Evolutionary conservation across 1,139 yeast species (phyloP).

Genomic region (Debaryomyces subglobosus): DNA sequence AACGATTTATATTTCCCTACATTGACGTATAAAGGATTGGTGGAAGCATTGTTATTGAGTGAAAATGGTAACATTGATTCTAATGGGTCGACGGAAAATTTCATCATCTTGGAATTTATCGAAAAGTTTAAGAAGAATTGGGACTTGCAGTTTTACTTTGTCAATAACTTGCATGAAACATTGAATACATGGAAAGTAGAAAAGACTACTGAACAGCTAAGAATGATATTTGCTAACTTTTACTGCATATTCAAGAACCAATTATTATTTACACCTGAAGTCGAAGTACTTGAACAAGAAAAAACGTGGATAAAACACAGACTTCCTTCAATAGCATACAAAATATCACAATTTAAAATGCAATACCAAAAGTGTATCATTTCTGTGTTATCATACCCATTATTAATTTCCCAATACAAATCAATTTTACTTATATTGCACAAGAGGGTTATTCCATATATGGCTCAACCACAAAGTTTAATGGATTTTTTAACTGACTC

Average conservation of each 20-base stretch:
- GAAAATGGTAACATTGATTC: slow-evolving; percentile 36
- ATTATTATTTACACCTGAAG: slow-evolving; percentile 25
- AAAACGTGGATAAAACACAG: slow-evolving; percentile 37
- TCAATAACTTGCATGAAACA: slow-evolving; percentile 31
- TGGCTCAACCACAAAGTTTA: slow-evolving; percentile 76
- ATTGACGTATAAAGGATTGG: slow-evolving; percentile 51
- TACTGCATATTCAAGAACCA: slow-evolving; percentile 40
- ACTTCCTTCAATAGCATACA: slow-evolving; percentile 59
- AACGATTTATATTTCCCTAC: slow-evolving; percentile 65
- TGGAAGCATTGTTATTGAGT: slow-evolving; percentile 48
- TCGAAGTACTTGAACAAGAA: slow-evolving; percentile 35
- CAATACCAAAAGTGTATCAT: slow-evolving; percentile 75
- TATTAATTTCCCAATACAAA: slow-evolving; percentile 66
- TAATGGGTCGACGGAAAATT: slow-evolving; percentile 56
- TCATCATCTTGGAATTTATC: slow-evolving; percentile 61
- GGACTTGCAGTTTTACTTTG: slow-evolving; percentile 71
- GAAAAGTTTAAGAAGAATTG: slow-evolving; percentile 56
- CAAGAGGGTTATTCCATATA: slow-evolving; percentile 79
- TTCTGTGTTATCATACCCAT: slow-evolving; percentile 50
- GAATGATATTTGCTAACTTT: slow-evolving; percentile 40
- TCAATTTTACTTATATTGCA: slow-evolving; percentile 71
- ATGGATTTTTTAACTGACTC: slow-evolving; percentile 95
- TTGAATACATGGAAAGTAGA: slow-evolving; percentile 25
- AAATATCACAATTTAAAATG: slow-evolving; percentile 59
- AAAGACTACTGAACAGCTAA: slow-evolving; percentile 21